phyloP scores from a whole-genome alignment of 2,329 filamentous ascomycete species.

The Pseudocercospora ulei region DNA sequence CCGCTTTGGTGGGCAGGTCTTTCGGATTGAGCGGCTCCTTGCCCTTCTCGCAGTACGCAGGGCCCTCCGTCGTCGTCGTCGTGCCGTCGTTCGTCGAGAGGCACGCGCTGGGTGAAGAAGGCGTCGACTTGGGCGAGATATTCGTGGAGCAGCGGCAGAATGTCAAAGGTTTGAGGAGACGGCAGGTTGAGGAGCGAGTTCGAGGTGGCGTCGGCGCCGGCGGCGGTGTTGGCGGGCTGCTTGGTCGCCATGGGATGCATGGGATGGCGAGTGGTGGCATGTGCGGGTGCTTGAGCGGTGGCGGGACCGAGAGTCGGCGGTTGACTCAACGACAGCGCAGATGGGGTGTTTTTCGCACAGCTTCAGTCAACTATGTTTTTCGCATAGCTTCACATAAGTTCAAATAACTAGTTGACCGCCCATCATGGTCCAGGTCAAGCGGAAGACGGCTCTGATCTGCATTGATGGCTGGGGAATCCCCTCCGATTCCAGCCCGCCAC shows the following conservation, averaged over 20 bases:
- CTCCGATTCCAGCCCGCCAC: constrained; percentile 64
- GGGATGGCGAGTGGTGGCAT: no score
- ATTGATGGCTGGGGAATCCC: constrained; percentile 98
- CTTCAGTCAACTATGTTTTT: no score
- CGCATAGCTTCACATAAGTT: no score
- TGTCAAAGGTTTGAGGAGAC: constrained; percentile 73
- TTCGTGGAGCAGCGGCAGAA: constrained; percentile 68
- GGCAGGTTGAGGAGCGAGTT: constrained; percentile 46
- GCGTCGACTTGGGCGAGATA: constrained; percentile 60
- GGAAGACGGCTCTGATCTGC: constrained; percentile 71
- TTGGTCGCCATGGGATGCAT: constrained; percentile 18
- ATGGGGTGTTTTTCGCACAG: not conserved
- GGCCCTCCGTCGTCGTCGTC: constrained; percentile 17
- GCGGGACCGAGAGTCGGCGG: constrained; percentile 4
- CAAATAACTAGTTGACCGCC: no score
- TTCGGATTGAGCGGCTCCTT: constrained; percentile 51
- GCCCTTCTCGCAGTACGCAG: constrained; percentile 34
- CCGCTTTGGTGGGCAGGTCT: constrained; percentile 59
- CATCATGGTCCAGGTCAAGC: constrained; percentile 55
- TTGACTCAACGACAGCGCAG: not conserved
- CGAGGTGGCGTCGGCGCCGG: constrained; percentile 16
- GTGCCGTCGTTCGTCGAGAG: constrained; percentile 8
- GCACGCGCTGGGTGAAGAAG: constrained; percentile 13
- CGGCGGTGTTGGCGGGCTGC: constrained; percentile 22
- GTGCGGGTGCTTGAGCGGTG: no score